Evolutionary conservation across 495 filamentous ascomycete genomes (phyloP).

Genomic region (Aspergillus bridgeri): DNA sequence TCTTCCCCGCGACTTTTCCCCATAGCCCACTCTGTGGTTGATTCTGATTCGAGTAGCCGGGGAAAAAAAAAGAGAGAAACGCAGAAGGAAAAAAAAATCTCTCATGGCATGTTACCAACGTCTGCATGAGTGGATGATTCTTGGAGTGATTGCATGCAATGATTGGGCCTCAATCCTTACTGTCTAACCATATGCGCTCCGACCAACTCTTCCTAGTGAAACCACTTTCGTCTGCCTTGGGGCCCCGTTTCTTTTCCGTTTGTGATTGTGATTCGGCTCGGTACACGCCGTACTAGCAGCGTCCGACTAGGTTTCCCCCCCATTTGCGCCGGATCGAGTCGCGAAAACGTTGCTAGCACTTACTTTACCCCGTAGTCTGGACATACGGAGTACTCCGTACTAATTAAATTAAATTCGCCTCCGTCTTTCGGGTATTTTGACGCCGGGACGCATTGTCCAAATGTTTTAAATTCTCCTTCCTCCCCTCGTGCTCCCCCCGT

Average conservation of each 20-base stretch:
- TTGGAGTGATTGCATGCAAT: neutral
- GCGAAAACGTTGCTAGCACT: neutral
- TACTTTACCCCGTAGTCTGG: neutral
- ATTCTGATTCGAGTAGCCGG: constrained; percentile 9
- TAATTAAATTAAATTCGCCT: neutral
- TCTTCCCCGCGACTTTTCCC: constrained; percentile 5
- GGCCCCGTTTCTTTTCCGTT: neutral
- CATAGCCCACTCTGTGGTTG: neutral
- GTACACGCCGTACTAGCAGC: neutral
- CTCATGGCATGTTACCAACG: neutral
- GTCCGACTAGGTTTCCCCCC: neutral
- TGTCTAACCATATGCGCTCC: constrained; percentile 5
- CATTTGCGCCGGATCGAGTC: neutral
- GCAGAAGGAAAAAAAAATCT: neutral
- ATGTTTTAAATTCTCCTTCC: constrained; percentile 5
- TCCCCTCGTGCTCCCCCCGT: constrained; percentile 5
- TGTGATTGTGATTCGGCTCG: neutral
- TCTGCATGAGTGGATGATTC: neutral
- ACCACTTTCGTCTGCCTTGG: constrained; percentile 10
- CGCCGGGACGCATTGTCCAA: constrained; percentile 1
- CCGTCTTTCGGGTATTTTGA: constrained; percentile 7
- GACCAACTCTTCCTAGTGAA: neutral
- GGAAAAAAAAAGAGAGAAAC: neutral
- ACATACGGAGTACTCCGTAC: too few species aligned
- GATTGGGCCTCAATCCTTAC: neutral